These are phyloP conservation scores for Royoungia palumana DNA, from an alignment of 768 basidiomycete genomes.

Conservation along the genomic window DNA sequence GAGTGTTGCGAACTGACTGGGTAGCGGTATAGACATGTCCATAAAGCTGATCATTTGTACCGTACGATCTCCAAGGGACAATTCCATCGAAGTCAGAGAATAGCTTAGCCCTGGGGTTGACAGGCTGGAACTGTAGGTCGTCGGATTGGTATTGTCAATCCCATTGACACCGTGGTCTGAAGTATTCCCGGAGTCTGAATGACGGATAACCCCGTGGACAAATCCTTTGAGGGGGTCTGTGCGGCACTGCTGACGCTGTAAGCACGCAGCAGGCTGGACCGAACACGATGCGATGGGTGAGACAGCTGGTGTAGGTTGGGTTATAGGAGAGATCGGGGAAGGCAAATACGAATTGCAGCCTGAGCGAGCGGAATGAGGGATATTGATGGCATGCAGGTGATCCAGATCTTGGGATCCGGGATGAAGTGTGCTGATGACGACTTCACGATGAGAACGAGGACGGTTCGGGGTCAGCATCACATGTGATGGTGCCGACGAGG, in stretches of 20 bases:
- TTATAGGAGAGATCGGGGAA: constrained; percentile 52
- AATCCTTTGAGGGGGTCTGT: constrained; percentile 52
- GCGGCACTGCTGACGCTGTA: no score
- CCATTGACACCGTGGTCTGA: constrained; percentile 55
- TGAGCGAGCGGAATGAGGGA: no score
- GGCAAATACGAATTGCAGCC: constrained; percentile 46
- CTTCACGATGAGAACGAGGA: no score
- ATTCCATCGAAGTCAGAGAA: constrained; percentile 60
- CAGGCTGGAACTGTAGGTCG: constrained; percentile 34
- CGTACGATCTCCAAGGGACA: constrained; percentile 51
- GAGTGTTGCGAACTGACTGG: constrained; percentile 38
- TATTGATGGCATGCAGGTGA: no score
- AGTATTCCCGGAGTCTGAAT: constrained; percentile 83
- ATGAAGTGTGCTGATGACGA: no score
- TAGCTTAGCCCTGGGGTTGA: constrained; percentile 54
- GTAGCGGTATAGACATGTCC: constrained; percentile 40
- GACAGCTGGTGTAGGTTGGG: constrained; percentile 32
- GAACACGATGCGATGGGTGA: constrained; percentile 31
- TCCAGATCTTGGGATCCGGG: no score
- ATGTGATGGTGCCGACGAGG: no score
- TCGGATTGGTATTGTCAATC: constrained; percentile 24
- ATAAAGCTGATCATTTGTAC: constrained; percentile 53
- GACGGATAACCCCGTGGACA: constrained; percentile 84
- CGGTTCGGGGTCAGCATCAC: no score
- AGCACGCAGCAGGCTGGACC: constrained; percentile 16